Base-by-base conservation (phyloP, 345 rosid species). In the Eutrema heterophyllum region DNA sequence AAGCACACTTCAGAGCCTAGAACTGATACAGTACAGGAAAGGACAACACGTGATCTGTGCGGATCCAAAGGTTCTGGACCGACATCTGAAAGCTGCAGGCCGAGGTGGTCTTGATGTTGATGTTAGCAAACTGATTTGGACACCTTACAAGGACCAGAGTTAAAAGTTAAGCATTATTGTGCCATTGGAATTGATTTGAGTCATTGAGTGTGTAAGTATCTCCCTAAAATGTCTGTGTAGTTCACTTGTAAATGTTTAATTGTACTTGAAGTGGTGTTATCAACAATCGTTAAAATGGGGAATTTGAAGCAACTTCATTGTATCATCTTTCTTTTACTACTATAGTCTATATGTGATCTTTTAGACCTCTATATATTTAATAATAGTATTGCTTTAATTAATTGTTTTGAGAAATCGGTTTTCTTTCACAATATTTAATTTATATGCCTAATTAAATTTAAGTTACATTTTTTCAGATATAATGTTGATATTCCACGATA, bases 11-110 rank as follows among this genome's bases (percentile, higher is more conserved):
- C 98, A 94, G 82, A 89, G 91, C 83, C 83, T 94, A 56, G 98
- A 94, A 57, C 67, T 94, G 74, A 94, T 94, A 72, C 98, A 94
- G 72, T 94, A 94, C 83, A 80, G 98, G 75, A 94, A 91, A 79
- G 98, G 98, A 53, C 98, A 94, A 76, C 97, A 94, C 30, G 97
- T 89, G 63, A 94, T 94, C 54, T 94, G 98, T 75, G 98, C 98
- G 0, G 97, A 94, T 76, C 98, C 97, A 4, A 94, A 94, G 78
- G 93, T 91, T 12, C 80, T 94, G 78, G 98, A 94, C 70, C 92
- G 98, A 36, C 98, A 91, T 77, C 83, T 94, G 44, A 94, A 94
- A 86, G 97, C 98, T 38, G 98, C 97, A 15, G 98, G 98, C 0
- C 82, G 93, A 7, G 98, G 96, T 27, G 98, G 98, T 63, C 98